phyloP scores from a whole-genome alignment of 164 flowering plant species.

The Tetracentron sinense region DNA sequence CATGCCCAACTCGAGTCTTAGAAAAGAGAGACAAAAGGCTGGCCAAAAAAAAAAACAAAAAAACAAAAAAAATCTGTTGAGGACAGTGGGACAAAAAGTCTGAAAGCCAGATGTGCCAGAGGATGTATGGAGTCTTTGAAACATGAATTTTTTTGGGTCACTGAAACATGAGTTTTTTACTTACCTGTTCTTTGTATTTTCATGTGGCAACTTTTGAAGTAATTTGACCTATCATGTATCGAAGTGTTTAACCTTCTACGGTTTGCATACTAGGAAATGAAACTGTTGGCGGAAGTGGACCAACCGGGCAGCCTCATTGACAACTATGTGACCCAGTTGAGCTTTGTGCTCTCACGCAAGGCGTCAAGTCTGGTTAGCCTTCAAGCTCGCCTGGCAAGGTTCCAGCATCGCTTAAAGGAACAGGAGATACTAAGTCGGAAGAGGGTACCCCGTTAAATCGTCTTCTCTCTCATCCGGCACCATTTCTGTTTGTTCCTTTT shows the following conservation, averaged over 20 bases:
- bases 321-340: constrained; percentile 83
- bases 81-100: too few species aligned
- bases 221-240: neutral
- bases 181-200: neutral
- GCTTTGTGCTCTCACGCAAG: constrained; percentile 91
- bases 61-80: too few species aligned
- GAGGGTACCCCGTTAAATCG: constrained; percentile 59
- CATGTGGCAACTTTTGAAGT: neutral
- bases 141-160: too few species aligned
- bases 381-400: constrained; percentile 94
- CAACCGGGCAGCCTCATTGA: constrained; percentile 98
- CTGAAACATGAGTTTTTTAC: too few species aligned
- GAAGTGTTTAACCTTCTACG: neutral
- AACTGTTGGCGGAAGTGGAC: constrained; percentile 88
- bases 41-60: too few species aligned
- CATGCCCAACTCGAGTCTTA: too few species aligned
- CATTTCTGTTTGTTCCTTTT: too few species aligned
- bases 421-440: constrained; percentile 91
- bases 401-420: constrained; percentile 91
- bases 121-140: too few species aligned
- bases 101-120: too few species aligned
- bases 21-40: too few species aligned
- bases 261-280: constrained; percentile 73
- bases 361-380: constrained; percentile 92
- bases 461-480: too few species aligned